Percentiles rank a stretch among this genome's conserved stretches.
These are phyloP conservation scores for Kodamaea suecica DNA, from an alignment of 1,139 yeast species.

Conservation along the genomic window DNA sequence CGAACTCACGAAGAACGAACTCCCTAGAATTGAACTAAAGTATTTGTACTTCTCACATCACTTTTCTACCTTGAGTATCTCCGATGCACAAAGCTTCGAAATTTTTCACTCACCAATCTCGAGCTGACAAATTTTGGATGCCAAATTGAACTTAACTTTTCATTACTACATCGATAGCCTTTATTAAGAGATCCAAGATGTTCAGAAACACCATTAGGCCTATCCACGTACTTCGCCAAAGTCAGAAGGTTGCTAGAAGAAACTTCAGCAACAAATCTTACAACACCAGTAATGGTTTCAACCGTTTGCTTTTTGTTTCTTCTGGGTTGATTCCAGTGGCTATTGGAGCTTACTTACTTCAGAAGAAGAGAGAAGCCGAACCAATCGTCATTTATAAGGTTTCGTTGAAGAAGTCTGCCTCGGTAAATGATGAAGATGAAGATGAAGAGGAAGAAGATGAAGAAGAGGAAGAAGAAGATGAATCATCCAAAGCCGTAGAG, in stretches of 20 bases:
- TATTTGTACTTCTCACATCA: too few relatives aligned
- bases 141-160: too few relatives aligned
- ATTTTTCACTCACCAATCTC: not conserved
- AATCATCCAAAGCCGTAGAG: constrained; percentile 8
- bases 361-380: constrained; percentile 9
- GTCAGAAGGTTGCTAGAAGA: constrained; percentile 14
- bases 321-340: constrained; percentile 16
- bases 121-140: not conserved
- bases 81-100: too few relatives aligned
- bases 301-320: constrained; percentile 12
- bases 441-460: constrained; percentile 13
- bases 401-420: constrained; percentile 8
- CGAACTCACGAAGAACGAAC: too few relatives aligned
- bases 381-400: constrained; percentile 12
- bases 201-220: constrained; percentile 15
- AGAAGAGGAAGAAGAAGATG: constrained; percentile 11
- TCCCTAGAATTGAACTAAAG: too few relatives aligned
- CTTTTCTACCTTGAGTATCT: not conserved
- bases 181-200: constrained; percentile 8
- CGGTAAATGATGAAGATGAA: constrained; percentile 10
- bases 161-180: too few relatives aligned
- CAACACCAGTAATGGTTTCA: constrained; percentile 9
- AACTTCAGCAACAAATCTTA: constrained; percentile 11
- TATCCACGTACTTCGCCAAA: constrained; percentile 11
- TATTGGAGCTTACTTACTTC: constrained; percentile 11